Base-by-base conservation (phyloP, 2,329 filamentous ascomycete species). In the Plectosphaerella cucumerina region DNA sequence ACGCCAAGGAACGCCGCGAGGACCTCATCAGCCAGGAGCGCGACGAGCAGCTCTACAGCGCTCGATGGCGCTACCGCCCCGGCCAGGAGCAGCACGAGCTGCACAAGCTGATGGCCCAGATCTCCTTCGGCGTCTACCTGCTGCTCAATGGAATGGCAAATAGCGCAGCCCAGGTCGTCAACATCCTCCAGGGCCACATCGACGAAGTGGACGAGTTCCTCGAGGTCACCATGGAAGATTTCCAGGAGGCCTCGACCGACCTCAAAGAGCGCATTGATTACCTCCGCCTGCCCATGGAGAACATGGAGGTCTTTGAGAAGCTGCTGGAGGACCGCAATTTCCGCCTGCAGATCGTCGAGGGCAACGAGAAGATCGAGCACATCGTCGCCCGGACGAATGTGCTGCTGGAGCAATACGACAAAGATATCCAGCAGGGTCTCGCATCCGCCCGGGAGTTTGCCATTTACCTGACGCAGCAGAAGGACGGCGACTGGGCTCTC, bases 181-280 rank as follows among this genome's bases (percentile, higher is more conserved):
- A 80, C 57, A 97, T 97, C 49, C 76, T 97, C 50, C 90, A 97
- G 63, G 85, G 83, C 14, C 93, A 97, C 67, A 94, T 97, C 54
- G 89, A 96, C 63, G 93, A 97, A 67, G 83, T 97, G 26, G 94
- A 97, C 68, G 86, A 87, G 60, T 97, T 96, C 62, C 74, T 97
- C 33, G 90, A 96, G 66, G 84, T 88, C 17, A 88, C 90, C 1
- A 82, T 90, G 42, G 91, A 96, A 60, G 93, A 97, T 65, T 84
- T 97, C 48, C 81, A 87, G 44, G 74, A 91, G 48, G 90, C 91
- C 5, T 81, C 85, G 43, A 76, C 83, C 53, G 94, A 97, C 65
- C 84, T 97, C 56, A 80, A 82, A 50, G 87, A 90, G 55, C 84
- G 93, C 21, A 85, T 95, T 54, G 85, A 87, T 53, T 87, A 88